These are phyloP conservation scores for Syncephalastrum contaminatum DNA, from an alignment of 371 early-diverging fungal species.

Conservation along the genomic window DNA sequence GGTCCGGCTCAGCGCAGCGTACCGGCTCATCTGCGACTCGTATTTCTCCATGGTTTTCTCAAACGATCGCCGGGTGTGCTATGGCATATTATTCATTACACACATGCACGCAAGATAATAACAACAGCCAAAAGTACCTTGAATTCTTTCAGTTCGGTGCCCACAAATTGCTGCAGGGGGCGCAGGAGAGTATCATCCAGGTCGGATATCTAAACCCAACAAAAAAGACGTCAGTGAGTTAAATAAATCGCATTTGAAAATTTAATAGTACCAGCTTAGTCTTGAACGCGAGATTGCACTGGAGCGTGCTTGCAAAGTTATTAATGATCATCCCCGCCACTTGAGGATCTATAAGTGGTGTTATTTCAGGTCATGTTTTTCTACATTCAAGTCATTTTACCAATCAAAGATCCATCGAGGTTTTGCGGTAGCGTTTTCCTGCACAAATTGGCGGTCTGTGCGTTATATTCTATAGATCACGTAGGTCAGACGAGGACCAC, in stretches of 20 bases:
- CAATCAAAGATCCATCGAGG: conserved; percentile 36
- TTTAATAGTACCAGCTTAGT: conserved; percentile 47
- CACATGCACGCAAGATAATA: neutral
- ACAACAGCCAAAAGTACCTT: neutral
- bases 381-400: conserved; percentile 14
- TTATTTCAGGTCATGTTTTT: neutral
- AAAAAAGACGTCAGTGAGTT: conserved; percentile 22
- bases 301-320: conserved; percentile 45
- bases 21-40: conserved; percentile 62
- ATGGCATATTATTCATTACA: neutral
- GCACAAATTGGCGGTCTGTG: conserved; percentile 30
- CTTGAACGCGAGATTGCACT: conserved; percentile 44
- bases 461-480: conserved; percentile 29
- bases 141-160: conserved; percentile 54
- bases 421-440: conserved; percentile 31
- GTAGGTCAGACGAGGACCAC: neutral
- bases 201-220: conserved; percentile 41
- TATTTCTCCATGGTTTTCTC: conserved; percentile 63
- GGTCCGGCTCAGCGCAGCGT: conserved; percentile 55
- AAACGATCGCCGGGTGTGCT: conserved; percentile 52
- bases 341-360: conserved; percentile 25
- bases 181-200: conserved; percentile 52
- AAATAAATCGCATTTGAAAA: conserved; percentile 6
- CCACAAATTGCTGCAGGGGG: conserved; percentile 57
- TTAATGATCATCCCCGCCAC: conserved; percentile 34